Conservation (phyloP, 805 yeast genomes). For the Pichia cabralensis region DNA sequence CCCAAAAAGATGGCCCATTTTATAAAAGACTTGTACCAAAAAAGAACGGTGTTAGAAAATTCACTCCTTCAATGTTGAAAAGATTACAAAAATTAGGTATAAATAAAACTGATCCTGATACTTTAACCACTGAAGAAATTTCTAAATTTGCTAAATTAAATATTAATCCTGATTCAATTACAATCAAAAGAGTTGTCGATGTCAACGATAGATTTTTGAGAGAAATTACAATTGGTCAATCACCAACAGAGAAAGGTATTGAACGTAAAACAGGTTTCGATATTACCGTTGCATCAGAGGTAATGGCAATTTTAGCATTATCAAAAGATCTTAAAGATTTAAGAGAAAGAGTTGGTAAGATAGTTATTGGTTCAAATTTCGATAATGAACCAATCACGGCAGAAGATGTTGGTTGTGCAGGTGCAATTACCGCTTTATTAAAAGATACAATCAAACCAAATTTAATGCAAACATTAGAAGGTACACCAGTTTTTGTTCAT, state of each 20-base stretch:
- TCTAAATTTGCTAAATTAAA: slow-evolving; percentile 57
- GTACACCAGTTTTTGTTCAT: slow-evolving; percentile 79
- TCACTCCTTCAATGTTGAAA: slow-evolving; percentile 57
- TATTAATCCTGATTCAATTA: slow-evolving; percentile 69
- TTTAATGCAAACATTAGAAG: slow-evolving; percentile 81
- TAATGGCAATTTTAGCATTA: slow-evolving; percentile 78
- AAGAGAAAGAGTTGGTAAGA: slow-evolving; percentile 64
- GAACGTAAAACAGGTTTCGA: slow-evolving; percentile 71
- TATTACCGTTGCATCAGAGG: slow-evolving; percentile 76
- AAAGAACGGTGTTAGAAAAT: slow-evolving; percentile 59
- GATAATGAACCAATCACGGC: slow-evolving; percentile 69
- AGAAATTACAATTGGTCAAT: slow-evolving; percentile 71
- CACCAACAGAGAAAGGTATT: slow-evolving; percentile 70
- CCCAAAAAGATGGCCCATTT: slow-evolving; percentile 63
- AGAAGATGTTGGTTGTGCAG: slow-evolving; percentile 80
- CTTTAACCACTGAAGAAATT: slow-evolving; percentile 60
- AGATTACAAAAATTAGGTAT: slow-evolving; percentile 64
- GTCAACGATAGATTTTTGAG: slow-evolving; percentile 74
- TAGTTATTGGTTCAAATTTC: slow-evolving; percentile 63
- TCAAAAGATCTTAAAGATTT: slow-evolving; percentile 61
- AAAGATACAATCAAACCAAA: slow-evolving; percentile 81
- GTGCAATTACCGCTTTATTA: slow-evolving; percentile 72
- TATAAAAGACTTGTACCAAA: slow-evolving; percentile 69
- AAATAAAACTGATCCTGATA: slow-evolving; percentile 59
- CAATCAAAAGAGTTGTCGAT: slow-evolving; percentile 79